Evolutionary conservation across 2,329 filamentous ascomycete species (phyloP), one percentile per base, ranked within the genome.

Genomic region (Clarireedia sp.): DNA sequence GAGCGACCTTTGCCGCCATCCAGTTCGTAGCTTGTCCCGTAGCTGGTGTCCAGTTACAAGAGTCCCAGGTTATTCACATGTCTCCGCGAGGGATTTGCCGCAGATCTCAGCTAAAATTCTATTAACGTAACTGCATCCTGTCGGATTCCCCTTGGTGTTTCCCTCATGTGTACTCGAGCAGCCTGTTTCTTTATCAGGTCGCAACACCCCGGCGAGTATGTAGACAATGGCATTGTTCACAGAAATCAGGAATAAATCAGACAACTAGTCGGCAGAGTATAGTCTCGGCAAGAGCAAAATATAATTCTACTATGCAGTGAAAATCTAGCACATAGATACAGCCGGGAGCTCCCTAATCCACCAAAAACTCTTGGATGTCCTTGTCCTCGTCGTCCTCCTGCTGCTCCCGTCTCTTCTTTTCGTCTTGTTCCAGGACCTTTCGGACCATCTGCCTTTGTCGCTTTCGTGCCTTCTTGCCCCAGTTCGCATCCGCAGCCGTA

Each of bases 361-460:
- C 76, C 68, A 90, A 70, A 64, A 86, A 82, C 70, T 90, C 84
- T 67, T 83, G 79, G 63, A 91, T 86, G 68, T 90, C 86, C 72
- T 87, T 86, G 69, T 89, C 85, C 58, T 86, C 82, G 61, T 87
- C 78, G 57, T 85, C 81, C 63, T 85, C 82, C 64, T 81, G 77
- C 61, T 78, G 74, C 63, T 80, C 70, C 65, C 72, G 70, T 72
- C 80, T 75, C 59, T 64, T 62, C 62, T 64, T 56, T 71, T 87
- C 85, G 62, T 82, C 76, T 48, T 76, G 78, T 64, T 83, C 82
- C 59, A 88, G 70, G 65, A 86, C 68, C 66, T 82, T 79, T 75
- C 82, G 83, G 58, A 87, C 73, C 69, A 86, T 77, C 62, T 79
- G 78, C 66, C 85, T 78, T 73, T 89, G 85, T 63, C 86, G 78